Evolutionary conservation across 768 basidiomycete species (phyloP), one percentile per base, ranked within the genome.

Genomic region (Lactarius akahatsu): DNA sequence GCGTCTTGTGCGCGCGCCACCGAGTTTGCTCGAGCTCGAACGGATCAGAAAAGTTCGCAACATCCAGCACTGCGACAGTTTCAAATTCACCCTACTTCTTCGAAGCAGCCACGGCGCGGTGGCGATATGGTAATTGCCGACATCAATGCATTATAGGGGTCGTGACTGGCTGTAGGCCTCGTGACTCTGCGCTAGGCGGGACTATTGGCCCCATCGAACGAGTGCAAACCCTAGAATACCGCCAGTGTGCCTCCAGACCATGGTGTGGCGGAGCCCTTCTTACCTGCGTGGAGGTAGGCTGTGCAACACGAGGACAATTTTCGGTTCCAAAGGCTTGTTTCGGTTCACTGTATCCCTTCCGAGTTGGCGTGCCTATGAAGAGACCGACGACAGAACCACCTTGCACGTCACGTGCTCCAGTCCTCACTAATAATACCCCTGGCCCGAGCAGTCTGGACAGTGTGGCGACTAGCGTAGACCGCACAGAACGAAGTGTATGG

Each of bases 61-160:
- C 41, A 56, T 20, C 45, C 32, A 16, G 28, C 43, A 47, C 41
- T 20, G 18, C 43, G 26, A 26, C 40, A 38, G 52, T 57, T 56
- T 28, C 34, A n/a, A 16, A 26, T 45, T 38, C 43, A 32, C 43
- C n/a, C 43, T 26, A 20, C 20, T 43, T 50, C 20, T 43, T 52
- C 50, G 23, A 50, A 26, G 41, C 23, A 15, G n/a, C 38, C 58
- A 60, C n/a, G n/a, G 36, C 18, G 45, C 38, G 50, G 45, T 59
- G 58, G 50, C 50, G 50, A 41, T 15, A 55, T 20, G 45, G 57
- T 23, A 50, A 66, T 66, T 38, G 15, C 61, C 60, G 60, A 66
- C 36, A 16, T 62, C 61, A 10, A 41, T 28, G 47, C n/a, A 45
- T 43, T 54, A 43, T 55, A 41, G 54, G 41, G 28, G 45, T 34